Percentiles rank a stretch among this genome's conserved stretches.
These are phyloP conservation scores for Trichoderma arundinaceum DNA, from an alignment of 2,329 filamentous ascomycete species.

Conservation along the genomic window DNA sequence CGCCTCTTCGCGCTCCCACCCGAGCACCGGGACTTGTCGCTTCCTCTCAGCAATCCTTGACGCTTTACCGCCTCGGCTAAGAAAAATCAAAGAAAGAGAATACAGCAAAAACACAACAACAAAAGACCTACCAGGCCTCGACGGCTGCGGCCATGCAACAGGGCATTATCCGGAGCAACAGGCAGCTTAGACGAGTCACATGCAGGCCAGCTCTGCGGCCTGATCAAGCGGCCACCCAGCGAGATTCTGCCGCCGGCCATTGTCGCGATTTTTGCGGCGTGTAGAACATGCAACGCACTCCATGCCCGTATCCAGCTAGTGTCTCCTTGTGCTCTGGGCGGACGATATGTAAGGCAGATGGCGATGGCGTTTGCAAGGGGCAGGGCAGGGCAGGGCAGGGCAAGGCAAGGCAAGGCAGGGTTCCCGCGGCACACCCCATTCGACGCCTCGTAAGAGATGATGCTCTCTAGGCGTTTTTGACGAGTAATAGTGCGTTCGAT, in stretches of 20 bases:
- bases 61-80: not conserved
- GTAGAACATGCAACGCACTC: too few relatives aligned
- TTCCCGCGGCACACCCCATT: too few relatives aligned
- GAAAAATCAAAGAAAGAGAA: not conserved
- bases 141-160: not conserved
- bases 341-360: too few relatives aligned
- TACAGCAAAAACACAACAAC: too few relatives aligned
- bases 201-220: slow-evolving; percentile 23
- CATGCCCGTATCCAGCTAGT: too few relatives aligned
- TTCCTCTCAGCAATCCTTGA: not conserved
- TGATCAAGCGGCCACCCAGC: slow-evolving; percentile 13
- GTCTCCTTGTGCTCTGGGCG: too few relatives aligned
- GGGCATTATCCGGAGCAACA: not conserved
- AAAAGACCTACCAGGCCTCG: too few relatives aligned
- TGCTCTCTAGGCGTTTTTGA: too few relatives aligned
- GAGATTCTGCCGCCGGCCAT: slow-evolving; percentile 17
- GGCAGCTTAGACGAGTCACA: slow-evolving; percentile 14
- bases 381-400: not conserved
- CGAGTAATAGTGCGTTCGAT: too few relatives aligned
- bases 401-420: too few relatives aligned
- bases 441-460: too few relatives aligned
- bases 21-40: not conserved
- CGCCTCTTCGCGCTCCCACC: not conserved
- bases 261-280: not conserved
- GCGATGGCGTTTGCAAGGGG: not conserved